Conservation (phyloP, 306 rosid species). For the Cucumis cinereus region DNA sequence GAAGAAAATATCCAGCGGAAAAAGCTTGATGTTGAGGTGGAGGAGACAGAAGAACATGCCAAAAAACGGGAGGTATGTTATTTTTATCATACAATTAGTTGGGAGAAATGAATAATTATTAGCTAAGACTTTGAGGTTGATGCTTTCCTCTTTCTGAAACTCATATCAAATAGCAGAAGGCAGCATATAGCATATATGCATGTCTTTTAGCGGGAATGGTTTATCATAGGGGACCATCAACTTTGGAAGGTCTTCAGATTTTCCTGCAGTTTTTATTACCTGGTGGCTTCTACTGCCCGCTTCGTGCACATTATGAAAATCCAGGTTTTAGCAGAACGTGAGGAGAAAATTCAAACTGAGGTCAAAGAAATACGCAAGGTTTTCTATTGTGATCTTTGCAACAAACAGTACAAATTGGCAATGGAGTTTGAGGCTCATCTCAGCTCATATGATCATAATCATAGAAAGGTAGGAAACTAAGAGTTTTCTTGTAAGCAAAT, state of each 20-base stretch:
- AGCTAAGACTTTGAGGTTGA: constrained; percentile 55
- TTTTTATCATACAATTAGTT: constrained; percentile 16
- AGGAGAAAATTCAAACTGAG: constrained; percentile 90
- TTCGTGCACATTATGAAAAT: constrained; percentile 96
- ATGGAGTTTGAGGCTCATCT: constrained; percentile 91
- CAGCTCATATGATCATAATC: constrained; percentile 95
- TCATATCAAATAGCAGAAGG: constrained; percentile 80
- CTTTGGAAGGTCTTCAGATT: constrained; percentile 99
- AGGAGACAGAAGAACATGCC: constrained; percentile 73
- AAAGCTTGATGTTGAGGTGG: constrained; percentile 82
- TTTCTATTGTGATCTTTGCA: constrained; percentile 95
- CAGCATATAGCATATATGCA: constrained; percentile 86
- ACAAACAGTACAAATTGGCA: constrained; percentile 92
- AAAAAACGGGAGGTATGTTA: constrained; percentile 88
- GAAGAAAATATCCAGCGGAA: constrained; percentile 84
- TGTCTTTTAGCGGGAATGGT: constrained; percentile 86
- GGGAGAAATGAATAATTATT: constrained; percentile 19
- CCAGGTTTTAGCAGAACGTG: constrained; percentile 98
- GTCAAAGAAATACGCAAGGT: constrained; percentile 91
- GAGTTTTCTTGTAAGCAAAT: background rate
- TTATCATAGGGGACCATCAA: constrained; percentile 85
- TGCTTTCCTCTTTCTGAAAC: constrained; percentile 77
- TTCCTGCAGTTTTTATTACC: constrained; percentile 99
- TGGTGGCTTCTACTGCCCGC: constrained; percentile 99
- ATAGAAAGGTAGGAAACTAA: constrained; percentile 52